Base-by-base conservation (phyloP, 129 eudicot genomes). In the Flaveria ramosissima region DNA sequence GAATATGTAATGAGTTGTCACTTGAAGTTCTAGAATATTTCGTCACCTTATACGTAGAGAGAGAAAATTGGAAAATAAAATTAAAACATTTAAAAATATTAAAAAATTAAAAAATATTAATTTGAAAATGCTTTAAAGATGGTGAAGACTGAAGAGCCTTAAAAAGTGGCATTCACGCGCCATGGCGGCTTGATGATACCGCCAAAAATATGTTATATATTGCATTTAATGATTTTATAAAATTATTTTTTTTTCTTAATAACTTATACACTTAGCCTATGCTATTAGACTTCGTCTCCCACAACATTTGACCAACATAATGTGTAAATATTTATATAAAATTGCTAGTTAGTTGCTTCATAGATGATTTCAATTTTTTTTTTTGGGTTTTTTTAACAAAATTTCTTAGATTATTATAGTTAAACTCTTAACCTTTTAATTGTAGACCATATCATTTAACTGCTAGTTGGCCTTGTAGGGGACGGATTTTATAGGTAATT, bases 21-120 rank as follows among this genome's bases (percentile, higher is more conserved):
- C 14, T n/a, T 9, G 9, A 57, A 23, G 61, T 78, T 78, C 82
- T 78, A 70, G 82, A 78, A 24, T 20, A 36, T 57, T 4, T 57
- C 61, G 62, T 70, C 61, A 78, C 6, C 36, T 55, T 32, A 55
- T 57, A 70, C 82, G 70, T 60, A 6, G 70, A 41, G 12, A 73
- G 68, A 73, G 53, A 73, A 12, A 23, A 4, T 55, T 2, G 16
- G 39, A 10, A 9, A 63, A 26, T 4, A 12, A 27, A 2, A 62
- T 5, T 36, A 23, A 23, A 24, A 10, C 3, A 27, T 2, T 27
- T 2, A 23, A n/a, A 23, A 5, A 6, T 17, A 19, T 23, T 2
- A 59, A 21, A n/a, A n/a, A n/a, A n/a, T n/a, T n/a, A n/a, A 23
- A n/a, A 23, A 5, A 6, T 17, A 19, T 23, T 2, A 59, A 21